A percentile compares a stretch with the other conserved stretches of the same genome.
These are phyloP conservation scores for Pseudoscleropodium purum DNA, from an alignment of 225 moss, liverwort and hornwort species.

Conservation along the genomic window DNA sequence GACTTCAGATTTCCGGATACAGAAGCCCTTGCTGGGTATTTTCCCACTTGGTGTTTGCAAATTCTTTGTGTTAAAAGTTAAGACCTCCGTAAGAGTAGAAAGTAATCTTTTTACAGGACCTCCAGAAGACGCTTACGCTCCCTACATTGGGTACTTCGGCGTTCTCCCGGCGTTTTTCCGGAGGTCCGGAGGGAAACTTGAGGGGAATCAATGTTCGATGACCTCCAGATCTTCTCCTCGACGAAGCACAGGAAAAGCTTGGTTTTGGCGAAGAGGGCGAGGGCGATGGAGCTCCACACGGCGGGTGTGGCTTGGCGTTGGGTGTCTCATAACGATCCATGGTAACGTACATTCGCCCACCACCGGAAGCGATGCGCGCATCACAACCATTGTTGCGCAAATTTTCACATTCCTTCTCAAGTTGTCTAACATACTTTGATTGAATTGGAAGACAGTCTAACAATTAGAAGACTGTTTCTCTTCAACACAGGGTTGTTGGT, in stretches of 20 bases:
- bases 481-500: neutral
- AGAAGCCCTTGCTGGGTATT: no score
- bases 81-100: no score
- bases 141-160: no score
- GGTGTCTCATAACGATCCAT: slow-evolving; percentile 75
- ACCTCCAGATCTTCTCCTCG: neutral
- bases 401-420: slow-evolving; percentile 73
- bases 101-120: no score
- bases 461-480: neutral
- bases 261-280: neutral
- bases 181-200: no score
- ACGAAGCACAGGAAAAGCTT: neutral
- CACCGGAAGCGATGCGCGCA: slow-evolving; percentile 72
- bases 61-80: no score
- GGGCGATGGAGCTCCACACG: neutral
- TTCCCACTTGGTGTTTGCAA: no score
- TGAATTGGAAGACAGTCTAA: neutral
- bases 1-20: no score
- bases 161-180: no score
- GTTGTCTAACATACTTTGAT: slow-evolving; percentile 50
- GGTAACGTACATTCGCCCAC: slow-evolving; percentile 78
- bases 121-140: no score
- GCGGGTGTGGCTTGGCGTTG: neutral
- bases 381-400: slow-evolving; percentile 67
- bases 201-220: neutral